A percentile compares a stretch with the other conserved stretches of the same genome.
These are phyloP conservation scores for Populus hybrid DNA, from an alignment of 441 rosid species.

Conservation along the genomic window DNA sequence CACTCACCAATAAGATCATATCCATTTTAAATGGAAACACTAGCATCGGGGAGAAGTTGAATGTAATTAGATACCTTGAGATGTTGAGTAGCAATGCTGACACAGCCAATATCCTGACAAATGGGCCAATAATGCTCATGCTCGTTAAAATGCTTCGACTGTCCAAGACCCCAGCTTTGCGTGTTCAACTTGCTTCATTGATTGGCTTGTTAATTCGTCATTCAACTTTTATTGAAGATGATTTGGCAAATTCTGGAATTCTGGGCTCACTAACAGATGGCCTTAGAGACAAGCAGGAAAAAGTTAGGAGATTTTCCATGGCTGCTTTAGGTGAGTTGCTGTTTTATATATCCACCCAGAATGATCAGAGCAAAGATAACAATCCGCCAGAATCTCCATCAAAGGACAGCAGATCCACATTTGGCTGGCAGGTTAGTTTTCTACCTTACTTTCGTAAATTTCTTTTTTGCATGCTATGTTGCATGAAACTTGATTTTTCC, in stretches of 20 bases:
- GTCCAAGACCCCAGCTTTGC: slow-evolving; percentile 80
- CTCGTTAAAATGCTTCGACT: slow-evolving; percentile 87
- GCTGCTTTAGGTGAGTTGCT: slow-evolving; percentile 96
- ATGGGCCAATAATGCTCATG: slow-evolving; percentile 86
- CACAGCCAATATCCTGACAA: slow-evolving; percentile 82
- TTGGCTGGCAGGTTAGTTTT: slow-evolving; percentile 86
- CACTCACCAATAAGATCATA: slow-evolving; percentile 52
- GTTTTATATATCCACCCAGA: slow-evolving; percentile 92
- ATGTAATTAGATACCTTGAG: slow-evolving; percentile 81
- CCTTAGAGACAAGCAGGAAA: slow-evolving; percentile 89
- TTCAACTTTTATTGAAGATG: slow-evolving; percentile 79
- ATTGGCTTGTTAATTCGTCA: slow-evolving; percentile 93
- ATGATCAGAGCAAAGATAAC: slow-evolving; percentile 60
- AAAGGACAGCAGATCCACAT: slow-evolving; percentile 57
- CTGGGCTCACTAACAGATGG: slow-evolving; percentile 82
- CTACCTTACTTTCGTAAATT: too few species aligned
- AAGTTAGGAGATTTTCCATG: slow-evolving; percentile 95
- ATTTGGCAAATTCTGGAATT: slow-evolving; percentile 85
- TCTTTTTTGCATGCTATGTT: too few species aligned
- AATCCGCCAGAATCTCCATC: slow-evolving; percentile 77
- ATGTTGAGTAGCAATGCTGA: slow-evolving; percentile 79
- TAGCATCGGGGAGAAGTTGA: slow-evolving; percentile 81
- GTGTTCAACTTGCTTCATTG: slow-evolving; percentile 88
- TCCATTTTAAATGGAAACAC: slow-evolving; percentile 62
- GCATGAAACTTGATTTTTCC: too few species aligned